Conservation (phyloP, 1,284 basidiomycete genomes). For the Trametes polyzona region DNA sequence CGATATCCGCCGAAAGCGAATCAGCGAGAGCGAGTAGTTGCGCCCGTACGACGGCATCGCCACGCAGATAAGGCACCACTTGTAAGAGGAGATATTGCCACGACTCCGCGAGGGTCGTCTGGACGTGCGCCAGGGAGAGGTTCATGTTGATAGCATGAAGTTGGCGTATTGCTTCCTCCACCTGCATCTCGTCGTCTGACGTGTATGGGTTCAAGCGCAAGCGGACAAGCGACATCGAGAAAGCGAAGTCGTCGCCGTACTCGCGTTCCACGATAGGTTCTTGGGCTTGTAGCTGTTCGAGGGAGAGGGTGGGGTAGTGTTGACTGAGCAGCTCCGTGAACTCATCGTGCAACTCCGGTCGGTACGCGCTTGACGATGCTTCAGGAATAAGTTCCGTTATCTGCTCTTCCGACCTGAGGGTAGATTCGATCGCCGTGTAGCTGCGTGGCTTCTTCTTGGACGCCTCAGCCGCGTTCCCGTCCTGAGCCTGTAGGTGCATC, state of each 20-base stretch:
- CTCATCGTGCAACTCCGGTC: slow-evolving; percentile 68
- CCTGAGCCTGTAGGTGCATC: slow-evolving; percentile 51
- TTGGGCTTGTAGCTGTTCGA: slow-evolving; percentile 69
- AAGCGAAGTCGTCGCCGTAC: slow-evolving; percentile 83
- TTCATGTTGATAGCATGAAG: slow-evolving; percentile 80
- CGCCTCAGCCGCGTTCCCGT: slow-evolving; percentile 30
- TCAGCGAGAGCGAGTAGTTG: slow-evolving; percentile 64
- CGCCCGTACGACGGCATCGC: slow-evolving; percentile 55
- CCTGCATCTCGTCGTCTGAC: slow-evolving; percentile 43
- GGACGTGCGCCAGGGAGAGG: slow-evolving; percentile 82
- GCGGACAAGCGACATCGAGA: slow-evolving; percentile 57
- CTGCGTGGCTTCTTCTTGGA: slow-evolving; percentile 56
- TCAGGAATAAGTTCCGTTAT: slow-evolving; percentile 67
- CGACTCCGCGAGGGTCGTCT: slow-evolving; percentile 74
- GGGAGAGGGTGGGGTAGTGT: slow-evolving; percentile 56
- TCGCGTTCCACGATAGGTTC: slow-evolving; percentile 70
- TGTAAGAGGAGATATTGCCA: slow-evolving; percentile 79
- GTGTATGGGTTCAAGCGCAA: slow-evolving; percentile 56
- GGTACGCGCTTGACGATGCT: slow-evolving; percentile 69
- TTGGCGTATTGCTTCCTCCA: slow-evolving; percentile 53
- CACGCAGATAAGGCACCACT: slow-evolving; percentile 65
- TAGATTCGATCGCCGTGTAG: slow-evolving; percentile 57
- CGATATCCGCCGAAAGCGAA: slow-evolving; percentile 67
- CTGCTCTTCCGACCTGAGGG: slow-evolving; percentile 62
- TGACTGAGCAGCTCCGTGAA: slow-evolving; percentile 49